Percentiles rank a stretch among this genome's conserved stretches.
Evolutionary conservation across 495 filamentous ascomycete species (phyloP).

Genomic region (Penicillium nucicola): DNA sequence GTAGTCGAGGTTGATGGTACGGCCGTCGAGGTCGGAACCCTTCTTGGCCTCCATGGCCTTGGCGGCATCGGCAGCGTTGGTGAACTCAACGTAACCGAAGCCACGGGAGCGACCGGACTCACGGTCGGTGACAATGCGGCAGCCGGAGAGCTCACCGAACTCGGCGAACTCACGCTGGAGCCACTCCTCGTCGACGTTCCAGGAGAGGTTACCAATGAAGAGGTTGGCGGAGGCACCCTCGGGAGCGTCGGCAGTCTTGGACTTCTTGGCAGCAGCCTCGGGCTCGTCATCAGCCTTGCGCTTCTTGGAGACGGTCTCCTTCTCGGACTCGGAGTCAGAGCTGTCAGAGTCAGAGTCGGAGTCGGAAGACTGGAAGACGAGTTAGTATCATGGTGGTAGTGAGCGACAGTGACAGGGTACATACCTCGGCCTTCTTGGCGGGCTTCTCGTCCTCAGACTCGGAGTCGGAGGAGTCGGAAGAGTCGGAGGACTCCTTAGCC

Average conservation of each 20-base stretch:
- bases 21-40: constrained; percentile 77
- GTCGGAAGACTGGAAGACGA: constrained; percentile 20
- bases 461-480: constrained; percentile 35
- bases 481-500: constrained; percentile 31
- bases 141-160: constrained; percentile 72
- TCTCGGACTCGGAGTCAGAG: constrained; percentile 45
- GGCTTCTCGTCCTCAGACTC: constrained; percentile 25
- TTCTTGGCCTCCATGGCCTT: constrained; percentile 80
- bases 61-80: constrained; percentile 61
- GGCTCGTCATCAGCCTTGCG: constrained; percentile 79
- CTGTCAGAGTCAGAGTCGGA: constrained; percentile 32
- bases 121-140: constrained; percentile 81
- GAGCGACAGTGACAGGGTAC: constrained; percentile 8
- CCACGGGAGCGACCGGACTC: constrained; percentile 83
- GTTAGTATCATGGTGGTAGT: not conserved
- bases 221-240: constrained; percentile 67
- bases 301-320: constrained; percentile 65
- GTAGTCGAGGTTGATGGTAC: constrained; percentile 85
- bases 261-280: constrained; percentile 70
- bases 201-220: constrained; percentile 92
- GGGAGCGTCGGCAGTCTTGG: constrained; percentile 68
- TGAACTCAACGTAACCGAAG: constrained; percentile 96
- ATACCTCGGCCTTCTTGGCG: constrained; percentile 37
- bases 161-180: constrained; percentile 81
- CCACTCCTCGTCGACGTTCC: constrained; percentile 92